Conservation (phyloP, 1,284 basidiomycete species). For the Ustilago shanxiensis region DNA sequence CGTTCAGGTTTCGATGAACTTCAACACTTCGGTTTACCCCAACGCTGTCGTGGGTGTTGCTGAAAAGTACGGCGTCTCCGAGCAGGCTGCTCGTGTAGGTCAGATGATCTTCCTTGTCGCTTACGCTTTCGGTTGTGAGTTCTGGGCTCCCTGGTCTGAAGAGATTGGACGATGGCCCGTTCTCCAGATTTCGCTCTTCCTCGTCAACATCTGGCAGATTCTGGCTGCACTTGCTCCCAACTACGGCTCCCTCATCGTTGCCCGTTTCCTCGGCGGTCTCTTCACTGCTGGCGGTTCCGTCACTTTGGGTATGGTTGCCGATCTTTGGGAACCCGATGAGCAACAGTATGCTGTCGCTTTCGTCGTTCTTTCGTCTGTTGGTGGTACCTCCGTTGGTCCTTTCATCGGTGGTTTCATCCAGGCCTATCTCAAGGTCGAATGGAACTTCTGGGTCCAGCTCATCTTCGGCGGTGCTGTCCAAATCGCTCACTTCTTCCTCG, state of each 20-base stretch:
- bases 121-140: constrained; percentile 70
- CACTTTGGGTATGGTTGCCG: constrained; percentile 72
- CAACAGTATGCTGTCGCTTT: constrained; percentile 69
- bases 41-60: constrained; percentile 64
- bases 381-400: constrained; percentile 66
- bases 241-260: constrained; percentile 66
- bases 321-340: constrained; percentile 68
- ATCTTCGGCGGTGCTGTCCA: constrained; percentile 71
- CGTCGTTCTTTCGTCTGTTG: constrained; percentile 68
- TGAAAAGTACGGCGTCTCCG: constrained; percentile 69
- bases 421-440: constrained; percentile 49
- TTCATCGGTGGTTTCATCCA: constrained; percentile 64
- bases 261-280: constrained; percentile 69
- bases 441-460: constrained; percentile 71
- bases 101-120: constrained; percentile 71
- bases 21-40: constrained; percentile 70
- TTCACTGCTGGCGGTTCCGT: constrained; percentile 71
- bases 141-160: constrained; percentile 70
- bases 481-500: constrained; percentile 70
- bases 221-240: constrained; percentile 67
- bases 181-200: constrained; percentile 63
- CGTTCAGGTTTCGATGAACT: constrained; percentile 71
- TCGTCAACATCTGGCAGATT: constrained; percentile 70
- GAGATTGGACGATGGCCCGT: constrained; percentile 69
- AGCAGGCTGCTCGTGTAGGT: constrained; percentile 71